Percentiles rank a stretch among this genome's conserved stretches.
Evolutionary conservation across 1,284 basidiomycete species (phyloP).

Genomic region (Termitomyces sp.): DNA sequence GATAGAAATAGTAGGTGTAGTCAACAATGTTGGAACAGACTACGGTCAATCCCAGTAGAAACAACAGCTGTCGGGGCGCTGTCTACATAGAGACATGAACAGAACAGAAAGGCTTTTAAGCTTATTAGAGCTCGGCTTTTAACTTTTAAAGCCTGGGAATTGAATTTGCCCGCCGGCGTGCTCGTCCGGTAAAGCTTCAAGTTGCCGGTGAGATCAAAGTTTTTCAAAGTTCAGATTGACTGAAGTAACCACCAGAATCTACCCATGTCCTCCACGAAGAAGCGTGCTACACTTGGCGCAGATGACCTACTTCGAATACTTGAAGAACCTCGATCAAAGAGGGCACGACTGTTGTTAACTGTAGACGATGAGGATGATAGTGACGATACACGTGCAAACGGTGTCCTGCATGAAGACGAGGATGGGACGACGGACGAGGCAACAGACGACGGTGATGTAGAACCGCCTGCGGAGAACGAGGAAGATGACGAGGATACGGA

Average conservation of each 20-base stretch:
- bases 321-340: conserved; percentile 28
- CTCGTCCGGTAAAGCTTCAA: neutral
- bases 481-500: conserved; percentile 4
- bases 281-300: conserved; percentile 28
- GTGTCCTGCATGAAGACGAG: neutral
- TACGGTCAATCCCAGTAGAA: no score
- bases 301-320: conserved; percentile 34
- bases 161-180: neutral
- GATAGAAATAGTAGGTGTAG: no score
- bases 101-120: no score
- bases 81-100: no score
- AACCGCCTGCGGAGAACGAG: neutral
- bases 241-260: no score
- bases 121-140: no score
- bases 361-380: conserved; percentile 8
- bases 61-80: no score
- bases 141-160: no score
- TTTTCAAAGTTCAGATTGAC: neutral
- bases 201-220: conserved; percentile 1
- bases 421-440: conserved; percentile 12
- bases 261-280: conserved; percentile 19
- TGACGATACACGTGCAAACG: conserved; percentile 5
- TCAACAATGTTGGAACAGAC: no score
- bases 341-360: conserved; percentile 18
- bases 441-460: conserved; percentile 4